These are phyloP conservation scores for Wickerhamiella bombiphila DNA, from an alignment of 805 yeast genomes.

Conservation along the genomic window DNA sequence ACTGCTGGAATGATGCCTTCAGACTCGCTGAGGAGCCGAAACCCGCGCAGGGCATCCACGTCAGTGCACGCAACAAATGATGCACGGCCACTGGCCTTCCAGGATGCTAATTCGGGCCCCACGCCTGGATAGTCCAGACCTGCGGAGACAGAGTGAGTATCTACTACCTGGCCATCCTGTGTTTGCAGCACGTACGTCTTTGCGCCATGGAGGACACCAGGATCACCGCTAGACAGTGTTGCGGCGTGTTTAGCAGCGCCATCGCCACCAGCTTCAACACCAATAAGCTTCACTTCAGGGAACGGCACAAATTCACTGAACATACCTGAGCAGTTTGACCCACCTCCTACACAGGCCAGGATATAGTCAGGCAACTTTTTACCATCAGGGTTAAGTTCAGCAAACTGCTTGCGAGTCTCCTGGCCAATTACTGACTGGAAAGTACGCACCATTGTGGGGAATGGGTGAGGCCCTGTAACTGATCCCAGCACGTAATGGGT, in stretches of 20 bases:
- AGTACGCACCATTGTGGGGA: constrained; percentile 94
- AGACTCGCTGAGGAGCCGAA: constrained; percentile 71
- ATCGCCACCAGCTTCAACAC: constrained; percentile 98
- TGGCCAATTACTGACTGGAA: constrained; percentile 95
- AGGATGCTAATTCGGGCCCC: constrained; percentile 91
- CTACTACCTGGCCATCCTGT: constrained; percentile 88
- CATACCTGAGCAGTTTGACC: constrained; percentile 92
- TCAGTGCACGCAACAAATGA: constrained; percentile 84
- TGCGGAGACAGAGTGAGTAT: constrained; percentile 95
- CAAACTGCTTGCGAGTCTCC: constrained; percentile 87
- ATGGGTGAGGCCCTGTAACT: constrained; percentile 98
- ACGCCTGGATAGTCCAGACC: constrained; percentile 99
- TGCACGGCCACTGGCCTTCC: constrained; percentile 93
- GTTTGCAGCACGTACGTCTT: constrained; percentile 86
- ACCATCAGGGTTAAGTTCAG: constrained; percentile 39
- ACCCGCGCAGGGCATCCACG: constrained; percentile 87
- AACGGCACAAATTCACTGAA: constrained; percentile 89
- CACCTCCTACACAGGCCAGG: constrained; percentile 99
- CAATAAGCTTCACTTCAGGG: constrained; percentile 58
- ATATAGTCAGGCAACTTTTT: constrained; percentile 85
- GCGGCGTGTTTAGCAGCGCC: constrained; percentile 94
- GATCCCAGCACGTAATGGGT: constrained; percentile 97
- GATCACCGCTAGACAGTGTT: constrained; percentile 83
- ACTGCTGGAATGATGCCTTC: constrained; percentile 99
- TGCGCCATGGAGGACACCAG: constrained; percentile 98